A percentile compares a stretch with the other conserved stretches of the same genome.
Evolutionary conservation across 2,329 filamentous ascomycete species (phyloP).

Genomic region (Rachicladosporium sp.): DNA sequence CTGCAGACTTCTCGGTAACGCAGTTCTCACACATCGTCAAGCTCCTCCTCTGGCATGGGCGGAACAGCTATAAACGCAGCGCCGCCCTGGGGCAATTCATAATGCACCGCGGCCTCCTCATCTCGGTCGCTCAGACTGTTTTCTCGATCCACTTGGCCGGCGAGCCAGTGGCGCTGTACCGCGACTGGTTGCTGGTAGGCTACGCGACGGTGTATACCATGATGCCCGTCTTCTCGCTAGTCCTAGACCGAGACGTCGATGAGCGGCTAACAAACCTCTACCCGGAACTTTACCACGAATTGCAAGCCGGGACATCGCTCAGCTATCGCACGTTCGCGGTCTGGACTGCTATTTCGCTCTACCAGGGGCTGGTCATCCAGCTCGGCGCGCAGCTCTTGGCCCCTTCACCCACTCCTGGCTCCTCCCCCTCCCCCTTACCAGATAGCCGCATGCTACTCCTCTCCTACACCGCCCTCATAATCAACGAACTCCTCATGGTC

Average conservation of each 20-base stretch:
- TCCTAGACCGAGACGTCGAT: conserved; percentile 90
- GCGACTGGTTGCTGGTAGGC: conserved; percentile 91
- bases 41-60: conserved; percentile 94
- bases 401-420: conserved; percentile 46
- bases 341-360: conserved; percentile 90
- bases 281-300: conserved; percentile 92
- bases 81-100: conserved; percentile 97
- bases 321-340: conserved; percentile 92
- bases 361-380: conserved; percentile 91
- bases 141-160: conserved; percentile 89
- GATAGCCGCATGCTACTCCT: conserved; percentile 62
- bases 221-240: conserved; percentile 79
- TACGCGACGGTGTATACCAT: conserved; percentile 96
- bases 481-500: conserved; percentile 96
- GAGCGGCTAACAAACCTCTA: conserved; percentile 89
- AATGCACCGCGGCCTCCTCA: conserved; percentile 91
- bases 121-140: conserved; percentile 91
- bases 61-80: conserved; percentile 91
- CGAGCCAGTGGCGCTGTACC: conserved; percentile 88
- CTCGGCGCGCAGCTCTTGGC: conserved; percentile 82
- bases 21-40: conserved; percentile 94
- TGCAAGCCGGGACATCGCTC: conserved; percentile 77
- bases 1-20: conserved; percentile 91
- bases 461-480: conserved; percentile 77
- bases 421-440: conserved; percentile 7